These are phyloP conservation scores for Jaapia argillacea DNA, from an alignment of 768 basidiomycete species.

Conservation along the genomic window DNA sequence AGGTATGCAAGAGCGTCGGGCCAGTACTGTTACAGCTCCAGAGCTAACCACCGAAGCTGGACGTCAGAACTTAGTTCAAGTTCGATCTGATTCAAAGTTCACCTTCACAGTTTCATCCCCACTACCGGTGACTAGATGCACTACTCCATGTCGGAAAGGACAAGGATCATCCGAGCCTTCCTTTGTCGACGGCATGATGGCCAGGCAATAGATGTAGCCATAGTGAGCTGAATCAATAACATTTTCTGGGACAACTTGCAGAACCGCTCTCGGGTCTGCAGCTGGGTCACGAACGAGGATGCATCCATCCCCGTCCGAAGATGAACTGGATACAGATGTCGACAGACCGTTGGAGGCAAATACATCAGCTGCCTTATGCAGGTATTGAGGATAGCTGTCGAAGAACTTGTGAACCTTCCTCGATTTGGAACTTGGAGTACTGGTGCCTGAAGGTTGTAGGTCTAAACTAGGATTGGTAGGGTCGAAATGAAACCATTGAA, in stretches of 20 bases:
- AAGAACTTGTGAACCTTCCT: constrained; percentile 80
- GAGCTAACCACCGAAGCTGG: constrained; percentile 32
- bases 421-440: constrained; percentile 25
- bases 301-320: constrained; percentile 1
- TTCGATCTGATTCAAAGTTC: background rate
- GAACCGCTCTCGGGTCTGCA: constrained; percentile 24
- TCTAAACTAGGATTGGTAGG: constrained; percentile 7
- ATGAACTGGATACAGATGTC: background rate
- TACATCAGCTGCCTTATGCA: constrained; percentile 58
- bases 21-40: constrained; percentile 46
- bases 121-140: constrained; percentile 64
- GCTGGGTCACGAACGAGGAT: constrained; percentile 4
- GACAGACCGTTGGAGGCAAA: constrained; percentile 40
- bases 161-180: constrained; percentile 25
- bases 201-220: constrained; percentile 89
- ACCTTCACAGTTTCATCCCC: constrained; percentile 91
- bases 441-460: constrained; percentile 18
- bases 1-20: constrained; percentile 49
- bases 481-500: constrained; percentile 77
- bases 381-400: constrained; percentile 74
- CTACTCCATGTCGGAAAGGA: constrained; percentile 9
- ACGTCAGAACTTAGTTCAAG: background rate
- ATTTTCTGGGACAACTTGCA: constrained; percentile 56
- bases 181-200: constrained; percentile 30
- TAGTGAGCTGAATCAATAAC: constrained; percentile 87